Evolutionary conservation across 208 protist genomes (phyloP), one percentile per base, ranked within the genome.

Genomic region (Trypanosoma cruzi): DNA sequence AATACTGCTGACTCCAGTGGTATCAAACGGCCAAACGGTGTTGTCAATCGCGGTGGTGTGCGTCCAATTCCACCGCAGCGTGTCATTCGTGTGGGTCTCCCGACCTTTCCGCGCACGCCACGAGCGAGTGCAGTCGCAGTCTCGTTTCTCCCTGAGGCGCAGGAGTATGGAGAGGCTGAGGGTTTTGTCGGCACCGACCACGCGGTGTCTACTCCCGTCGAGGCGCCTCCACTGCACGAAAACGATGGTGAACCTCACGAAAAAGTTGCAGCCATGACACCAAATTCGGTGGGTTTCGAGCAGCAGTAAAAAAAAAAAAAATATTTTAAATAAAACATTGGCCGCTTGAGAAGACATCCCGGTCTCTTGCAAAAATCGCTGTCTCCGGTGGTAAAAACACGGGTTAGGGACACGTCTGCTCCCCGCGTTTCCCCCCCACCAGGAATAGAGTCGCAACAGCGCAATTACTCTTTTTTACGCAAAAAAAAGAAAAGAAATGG

Each of bases 51-150:
- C 44, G 24, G 37, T 18, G 20, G 14, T 32, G 14, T 13, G 7
- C 60, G 22, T 5, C 60, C 36, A 20, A 22, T 53, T 20, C 60
- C 60, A 26, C 60, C 60, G 26, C 60, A 65, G 31, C 60, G 44
- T 16, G 44, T 65, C 0, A 49, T 54, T 22, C 60, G 60, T 22
- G 4, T 65, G 42, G 60, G 60, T 5, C 2, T 2, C 42, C 22
- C 42, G 24, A 26, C 2, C 7, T 14, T 34, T 13, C 22, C 26
- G 29, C 42, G 42, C 22, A 36, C 37, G 5, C 36, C 36, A 2
- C 57, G 36, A 3, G 4, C 4, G 7, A 50, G 18, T 22, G 46
- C 2, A 2, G 36, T 1, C 40, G 13, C 24, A 54, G 6, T 20
- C 26, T 20, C 10, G 1, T 29, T 58, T 10, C n/a, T 16, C 53